Conservation (phyloP, 805 yeast species). For the Metschnikowia peoriensis region DNA sequence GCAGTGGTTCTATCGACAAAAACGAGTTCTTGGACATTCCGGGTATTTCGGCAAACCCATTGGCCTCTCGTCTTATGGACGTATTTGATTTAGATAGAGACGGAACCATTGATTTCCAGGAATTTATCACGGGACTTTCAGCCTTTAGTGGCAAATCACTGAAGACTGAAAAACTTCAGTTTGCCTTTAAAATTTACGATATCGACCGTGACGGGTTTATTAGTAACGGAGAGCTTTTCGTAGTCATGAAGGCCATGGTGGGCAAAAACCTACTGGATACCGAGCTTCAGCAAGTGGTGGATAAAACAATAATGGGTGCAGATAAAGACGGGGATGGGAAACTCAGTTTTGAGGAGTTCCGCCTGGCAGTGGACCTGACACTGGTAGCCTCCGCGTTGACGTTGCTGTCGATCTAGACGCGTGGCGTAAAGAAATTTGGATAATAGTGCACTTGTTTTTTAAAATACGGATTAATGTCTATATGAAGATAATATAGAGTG, state of each 20-base stretch:
- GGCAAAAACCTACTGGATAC: constrained; percentile 83
- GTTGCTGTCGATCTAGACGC: constrained; percentile 21
- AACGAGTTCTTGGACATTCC: constrained; percentile 91
- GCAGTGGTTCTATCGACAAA: constrained; percentile 87
- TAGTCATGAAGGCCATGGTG: constrained; percentile 95
- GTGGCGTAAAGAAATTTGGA: not conserved
- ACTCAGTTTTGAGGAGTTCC: constrained; percentile 83
- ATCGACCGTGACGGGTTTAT: constrained; percentile 93
- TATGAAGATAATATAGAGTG: not conserved
- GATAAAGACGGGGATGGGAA: constrained; percentile 93
- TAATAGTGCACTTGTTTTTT: not conserved
- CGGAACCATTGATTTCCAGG: constrained; percentile 94
- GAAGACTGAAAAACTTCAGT: constrained; percentile 75
- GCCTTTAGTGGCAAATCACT: constrained; percentile 85
- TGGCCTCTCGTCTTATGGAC: constrained; percentile 87
- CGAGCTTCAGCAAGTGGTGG: constrained; percentile 95
- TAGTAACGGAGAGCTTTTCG: constrained; percentile 90
- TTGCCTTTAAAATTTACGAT: constrained; percentile 93
- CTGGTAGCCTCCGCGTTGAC: constrained; percentile 62
- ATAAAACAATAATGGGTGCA: constrained; percentile 91
- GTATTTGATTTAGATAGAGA: constrained; percentile 91
- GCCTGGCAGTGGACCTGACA: constrained; percentile 58
- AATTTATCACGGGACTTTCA: constrained; percentile 82
- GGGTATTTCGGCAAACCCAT: constrained; percentile 85
- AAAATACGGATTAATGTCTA: too few relatives aligned